Evolutionary conservation across 2,329 filamentous ascomycete species (phyloP).

Genomic region (Aspergillus quadrilineatus): DNA sequence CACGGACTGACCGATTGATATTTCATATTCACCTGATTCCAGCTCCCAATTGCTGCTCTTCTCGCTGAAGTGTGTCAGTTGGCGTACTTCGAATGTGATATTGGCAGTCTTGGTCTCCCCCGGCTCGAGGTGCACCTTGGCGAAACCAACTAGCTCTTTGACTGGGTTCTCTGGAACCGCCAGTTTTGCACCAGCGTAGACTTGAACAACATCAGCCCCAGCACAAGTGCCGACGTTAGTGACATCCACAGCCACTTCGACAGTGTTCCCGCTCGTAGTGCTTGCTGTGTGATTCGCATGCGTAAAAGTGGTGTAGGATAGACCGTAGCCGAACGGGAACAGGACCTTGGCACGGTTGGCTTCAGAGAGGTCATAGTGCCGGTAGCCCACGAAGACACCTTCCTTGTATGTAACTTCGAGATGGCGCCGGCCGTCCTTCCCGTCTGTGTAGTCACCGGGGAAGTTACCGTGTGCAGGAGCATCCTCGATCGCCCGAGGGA

Average conservation of each 20-base stretch:
- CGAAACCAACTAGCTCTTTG: slow-evolving; percentile 11
- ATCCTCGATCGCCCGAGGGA: slow-evolving; percentile 63
- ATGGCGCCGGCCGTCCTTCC: slow-evolving; percentile 52
- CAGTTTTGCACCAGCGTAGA: slow-evolving; percentile 7
- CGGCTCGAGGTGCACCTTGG: slow-evolving; percentile 5
- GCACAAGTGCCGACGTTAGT: slow-evolving; percentile 1
- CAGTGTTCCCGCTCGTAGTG: not conserved
- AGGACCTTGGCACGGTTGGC: slow-evolving; percentile 58
- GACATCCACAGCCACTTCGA: slow-evolving; percentile 4
- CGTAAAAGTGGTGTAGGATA: slow-evolving; percentile 70
- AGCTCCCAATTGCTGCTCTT: slow-evolving; percentile 5
- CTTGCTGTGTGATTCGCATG: slow-evolving; percentile 3
- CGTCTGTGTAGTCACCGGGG: slow-evolving; percentile 61
- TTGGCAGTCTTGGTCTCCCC: slow-evolving; percentile 4
- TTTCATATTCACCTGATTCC: not conserved
- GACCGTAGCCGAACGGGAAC: slow-evolving; percentile 72
- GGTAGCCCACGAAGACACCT: slow-evolving; percentile 70
- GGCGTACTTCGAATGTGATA: not conserved
- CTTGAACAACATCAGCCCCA: slow-evolving; percentile 11
- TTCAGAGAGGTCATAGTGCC: slow-evolving; percentile 60
- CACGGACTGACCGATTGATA: slow-evolving; percentile 7
- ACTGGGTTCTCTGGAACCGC: slow-evolving; percentile 3
- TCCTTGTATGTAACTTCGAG: slow-evolving; percentile 59
- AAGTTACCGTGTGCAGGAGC: slow-evolving; percentile 72
- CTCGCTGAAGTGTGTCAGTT: slow-evolving; percentile 9